Percentiles rank a stretch among this genome's conserved stretches.
Evolutionary conservation across 169 alveolate species (phyloP).

Genomic region (Plasmodium adleri): DNA sequence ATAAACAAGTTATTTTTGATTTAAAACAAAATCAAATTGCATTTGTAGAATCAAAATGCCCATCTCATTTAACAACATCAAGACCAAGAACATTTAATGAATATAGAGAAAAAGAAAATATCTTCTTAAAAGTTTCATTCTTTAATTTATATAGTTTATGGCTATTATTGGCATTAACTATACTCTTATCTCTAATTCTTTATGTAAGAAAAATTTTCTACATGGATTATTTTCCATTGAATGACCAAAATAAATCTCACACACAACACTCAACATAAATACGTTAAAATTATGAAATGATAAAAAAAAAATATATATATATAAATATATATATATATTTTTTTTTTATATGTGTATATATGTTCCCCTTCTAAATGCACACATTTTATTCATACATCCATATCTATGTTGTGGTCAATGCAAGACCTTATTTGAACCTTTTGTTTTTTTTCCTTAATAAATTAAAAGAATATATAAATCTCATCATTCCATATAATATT

Average conservation of each 20-base stretch:
- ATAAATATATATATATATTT: not conserved
- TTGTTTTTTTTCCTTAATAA: too few species aligned
- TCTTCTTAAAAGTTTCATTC: constrained; percentile 26
- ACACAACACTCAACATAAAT: not conserved
- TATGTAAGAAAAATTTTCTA: constrained; percentile 19
- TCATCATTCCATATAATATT: too few species aligned
- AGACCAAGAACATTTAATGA: constrained; percentile 76
- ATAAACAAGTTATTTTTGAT: constrained; percentile 80
- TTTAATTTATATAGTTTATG: constrained; percentile 32
- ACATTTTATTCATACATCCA: too few species aligned
- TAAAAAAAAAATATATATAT: not conserved
- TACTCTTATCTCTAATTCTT: constrained; percentile 29
- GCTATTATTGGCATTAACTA: constrained; percentile 19
- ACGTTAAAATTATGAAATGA: not conserved
- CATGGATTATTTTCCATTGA: constrained; percentile 19
- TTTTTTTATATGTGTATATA: too few species aligned
- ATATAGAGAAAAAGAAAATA: constrained; percentile 54
- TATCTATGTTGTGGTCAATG: too few species aligned
- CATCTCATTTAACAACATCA: constrained; percentile 26
- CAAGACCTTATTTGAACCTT: too few species aligned
- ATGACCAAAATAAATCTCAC: not conserved
- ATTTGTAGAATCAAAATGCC: constrained; percentile 62
- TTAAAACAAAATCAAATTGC: constrained; percentile 76
- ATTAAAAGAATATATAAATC: too few species aligned
- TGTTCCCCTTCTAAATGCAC: too few species aligned